These are phyloP conservation scores for Annulohypoxylon moriforme DNA, from an alignment of 495 filamentous ascomycete species.

Conservation along the genomic window DNA sequence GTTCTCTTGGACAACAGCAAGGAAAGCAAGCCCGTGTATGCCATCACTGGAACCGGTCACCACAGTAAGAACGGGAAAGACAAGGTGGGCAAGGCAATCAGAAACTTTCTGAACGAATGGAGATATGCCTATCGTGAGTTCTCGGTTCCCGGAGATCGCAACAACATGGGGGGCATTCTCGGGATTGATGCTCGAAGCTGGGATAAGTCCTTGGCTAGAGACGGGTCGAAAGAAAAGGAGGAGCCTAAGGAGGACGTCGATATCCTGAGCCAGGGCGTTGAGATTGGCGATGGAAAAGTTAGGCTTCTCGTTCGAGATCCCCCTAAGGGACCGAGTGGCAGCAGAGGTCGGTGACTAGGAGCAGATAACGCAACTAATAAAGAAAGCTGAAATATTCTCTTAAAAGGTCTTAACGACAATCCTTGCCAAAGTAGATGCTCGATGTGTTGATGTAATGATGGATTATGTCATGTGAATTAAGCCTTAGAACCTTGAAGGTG, in stretches of 20 bases:
- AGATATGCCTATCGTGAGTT: conserved; percentile 96
- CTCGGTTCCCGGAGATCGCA: conserved; percentile 89
- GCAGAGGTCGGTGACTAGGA: conserved; percentile 50
- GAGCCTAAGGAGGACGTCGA: conserved; percentile 68
- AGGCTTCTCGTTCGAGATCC: conserved; percentile 67
- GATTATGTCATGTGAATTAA: neutral
- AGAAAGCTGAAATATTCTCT: conserved; percentile 37
- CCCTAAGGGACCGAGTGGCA: conserved; percentile 61
- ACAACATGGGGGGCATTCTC: conserved; percentile 91
- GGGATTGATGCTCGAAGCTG: conserved; percentile 92
- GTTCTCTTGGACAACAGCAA: conserved; percentile 84
- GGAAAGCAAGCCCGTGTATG: conserved; percentile 83
- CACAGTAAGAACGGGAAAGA: conserved; percentile 99
- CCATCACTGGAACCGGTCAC: conserved; percentile 96
- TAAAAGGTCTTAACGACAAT: conserved; percentile 13
- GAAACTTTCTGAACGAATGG: conserved; percentile 93
- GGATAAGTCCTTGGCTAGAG: conserved; percentile 73
- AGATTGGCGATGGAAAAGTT: conserved; percentile 70
- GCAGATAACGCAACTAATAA: conserved; percentile 41
- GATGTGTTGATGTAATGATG: neutral
- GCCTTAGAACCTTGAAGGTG: neutral
- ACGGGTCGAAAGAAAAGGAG: conserved; percentile 60
- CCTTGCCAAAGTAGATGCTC: neutral
- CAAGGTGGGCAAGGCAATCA: conserved; percentile 95
- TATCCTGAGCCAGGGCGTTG: conserved; percentile 67